These are phyloP conservation scores for Curvularia hawaiiensis DNA, from an alignment of 2,329 filamentous ascomycete species.

Conservation along the genomic window DNA sequence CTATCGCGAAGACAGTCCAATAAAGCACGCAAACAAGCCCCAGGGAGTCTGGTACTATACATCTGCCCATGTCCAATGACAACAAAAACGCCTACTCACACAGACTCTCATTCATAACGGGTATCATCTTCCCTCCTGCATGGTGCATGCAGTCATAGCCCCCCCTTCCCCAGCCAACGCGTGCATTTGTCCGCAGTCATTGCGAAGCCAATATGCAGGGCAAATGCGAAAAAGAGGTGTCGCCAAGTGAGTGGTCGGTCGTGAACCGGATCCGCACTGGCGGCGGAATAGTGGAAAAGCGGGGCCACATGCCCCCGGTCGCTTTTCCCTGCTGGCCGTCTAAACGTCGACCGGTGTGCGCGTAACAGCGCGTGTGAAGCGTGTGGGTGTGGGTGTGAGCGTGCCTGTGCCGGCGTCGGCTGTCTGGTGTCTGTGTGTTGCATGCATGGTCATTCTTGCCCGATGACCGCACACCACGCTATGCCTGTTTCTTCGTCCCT, in stretches of 20 bases:
- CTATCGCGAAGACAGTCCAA: neutral
- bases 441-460: neutral
- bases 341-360: conserved; percentile 9
- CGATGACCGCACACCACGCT: neutral
- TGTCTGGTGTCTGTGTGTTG: neutral
- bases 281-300: conserved; percentile 1
- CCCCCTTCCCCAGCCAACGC: neutral
- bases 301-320: too few relatives aligned
- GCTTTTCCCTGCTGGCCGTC: neutral
- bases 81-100: neutral
- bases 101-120: neutral
- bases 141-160: neutral
- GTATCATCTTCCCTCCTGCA: conserved; percentile 1
- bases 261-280: conserved; percentile 18
- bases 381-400: neutral
- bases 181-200: neutral
- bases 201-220: conserved; percentile 9
- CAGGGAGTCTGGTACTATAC: neutral
- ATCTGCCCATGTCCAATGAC: neutral
- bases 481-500: neutral
- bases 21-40: neutral
- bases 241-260: conserved; percentile 7
- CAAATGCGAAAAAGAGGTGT: conserved; percentile 3
- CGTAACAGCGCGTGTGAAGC: neutral
- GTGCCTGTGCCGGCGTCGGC: neutral